phyloP scores from a whole-genome alignment of 2,329 filamentous ascomycete genomes.

The Arthrinium puccinioides region DNA sequence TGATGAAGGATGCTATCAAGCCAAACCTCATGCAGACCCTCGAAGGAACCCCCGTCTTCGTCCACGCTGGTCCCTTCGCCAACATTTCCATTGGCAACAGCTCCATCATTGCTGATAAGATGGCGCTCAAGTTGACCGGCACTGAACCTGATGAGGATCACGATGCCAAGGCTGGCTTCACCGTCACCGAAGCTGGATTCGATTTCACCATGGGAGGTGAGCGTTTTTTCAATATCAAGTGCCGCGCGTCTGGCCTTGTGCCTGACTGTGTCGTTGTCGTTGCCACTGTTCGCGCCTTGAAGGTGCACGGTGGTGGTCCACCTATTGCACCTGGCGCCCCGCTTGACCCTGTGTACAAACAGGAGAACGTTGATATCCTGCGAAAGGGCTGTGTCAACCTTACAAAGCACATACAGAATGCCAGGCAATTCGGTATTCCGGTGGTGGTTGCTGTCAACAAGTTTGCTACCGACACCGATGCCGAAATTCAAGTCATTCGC shows the following conservation, averaged over 20 bases:
- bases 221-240: constrained; percentile 99
- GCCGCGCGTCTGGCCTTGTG: constrained; percentile 83
- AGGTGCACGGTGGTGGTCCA: constrained; percentile 95
- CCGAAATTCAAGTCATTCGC: constrained; percentile 80
- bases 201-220: constrained; percentile 99
- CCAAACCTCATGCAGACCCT: constrained; percentile 98
- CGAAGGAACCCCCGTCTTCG: constrained; percentile 94
- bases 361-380: constrained; percentile 89
- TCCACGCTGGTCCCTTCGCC: constrained; percentile 94
- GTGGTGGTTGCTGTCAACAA: constrained; percentile 97
- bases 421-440: constrained; percentile 80
- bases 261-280: constrained; percentile 94
- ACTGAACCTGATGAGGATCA: constrained; percentile 89
- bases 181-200: constrained; percentile 94
- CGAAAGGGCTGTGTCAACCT: constrained; percentile 89
- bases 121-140: constrained; percentile 91
- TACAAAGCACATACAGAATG: constrained; percentile 90
- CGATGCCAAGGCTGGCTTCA: constrained; percentile 76
- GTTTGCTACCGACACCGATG: constrained; percentile 88
- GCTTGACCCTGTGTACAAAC: constrained; percentile 80
- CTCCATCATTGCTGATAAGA: constrained; percentile 88
- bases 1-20: constrained; percentile 99
- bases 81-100: constrained; percentile 98
- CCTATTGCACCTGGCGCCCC: constrained; percentile 81
- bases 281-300: constrained; percentile 88